Evolutionary conservation across 2,329 filamentous ascomycete genomes (phyloP).

Genomic region (Monilinia fructicola): DNA sequence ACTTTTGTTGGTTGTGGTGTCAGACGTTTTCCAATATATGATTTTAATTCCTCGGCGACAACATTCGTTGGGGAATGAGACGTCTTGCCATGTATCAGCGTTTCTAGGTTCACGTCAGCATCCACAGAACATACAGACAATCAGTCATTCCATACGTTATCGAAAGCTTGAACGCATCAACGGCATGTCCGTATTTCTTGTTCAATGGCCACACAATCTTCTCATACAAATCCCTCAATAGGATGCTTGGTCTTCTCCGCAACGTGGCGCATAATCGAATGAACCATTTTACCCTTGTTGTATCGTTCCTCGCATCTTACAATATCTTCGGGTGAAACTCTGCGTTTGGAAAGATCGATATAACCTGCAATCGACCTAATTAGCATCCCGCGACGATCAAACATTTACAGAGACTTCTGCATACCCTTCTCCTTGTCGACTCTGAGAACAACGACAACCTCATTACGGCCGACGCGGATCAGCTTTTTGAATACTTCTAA

Average conservation of each 20-base stretch:
- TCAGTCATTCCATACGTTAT: constrained; percentile 69
- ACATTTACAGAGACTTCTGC: constrained; percentile 28
- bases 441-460: constrained; percentile 96
- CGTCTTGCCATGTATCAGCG: constrained; percentile 92
- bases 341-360: constrained; percentile 97
- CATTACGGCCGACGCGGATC: constrained; percentile 95
- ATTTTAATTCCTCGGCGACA: constrained; percentile 85
- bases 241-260: constrained; percentile 93
- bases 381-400: background rate
- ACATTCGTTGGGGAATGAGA: constrained; percentile 84
- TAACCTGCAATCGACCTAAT: constrained; percentile 58
- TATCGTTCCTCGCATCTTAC: constrained; percentile 98
- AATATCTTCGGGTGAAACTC: constrained; percentile 96
- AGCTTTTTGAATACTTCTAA: constrained; percentile 99
- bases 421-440: constrained; percentile 98
- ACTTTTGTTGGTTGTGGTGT: constrained; percentile 99
- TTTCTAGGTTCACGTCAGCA: constrained; percentile 58
- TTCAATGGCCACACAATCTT: constrained; percentile 95
- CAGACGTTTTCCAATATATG: constrained; percentile 94
- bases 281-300: constrained; percentile 99
- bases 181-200: constrained; percentile 94
- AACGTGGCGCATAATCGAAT: constrained; percentile 98
- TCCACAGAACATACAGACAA: background rate
- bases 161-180: constrained; percentile 98
- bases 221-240: constrained; percentile 93